Evolutionary conservation across 176 grass and related monocot genomes (phyloP), one percentile per base, ranked within the genome.

Genomic region (Phyllostachys edulis): DNA sequence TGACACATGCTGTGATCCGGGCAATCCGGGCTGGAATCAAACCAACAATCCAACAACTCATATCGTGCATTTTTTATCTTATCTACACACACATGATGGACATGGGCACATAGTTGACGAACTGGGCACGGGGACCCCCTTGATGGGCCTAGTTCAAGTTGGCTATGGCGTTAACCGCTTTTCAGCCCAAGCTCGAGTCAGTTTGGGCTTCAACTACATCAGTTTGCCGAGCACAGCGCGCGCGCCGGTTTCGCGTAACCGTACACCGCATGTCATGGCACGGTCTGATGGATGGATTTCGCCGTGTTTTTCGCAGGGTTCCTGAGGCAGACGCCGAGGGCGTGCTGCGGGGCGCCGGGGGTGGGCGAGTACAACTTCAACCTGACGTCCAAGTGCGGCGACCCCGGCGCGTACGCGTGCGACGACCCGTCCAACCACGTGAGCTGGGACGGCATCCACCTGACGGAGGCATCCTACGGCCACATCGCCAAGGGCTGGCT

Each of bases 401-500:
- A 90, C 8, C 87, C 90, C 0, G 92, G 92, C 0, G 82, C 92
- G 4, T 79, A 63, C 76, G 47, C 90, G 0, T 94, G 92, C 86
- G 27, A 32, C 0, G 84, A 94, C 63, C 92, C 92, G 0, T 90
- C 85, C 21, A 92, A 87, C 80, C 90, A 94, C 76, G 84, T 78
- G 92, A 94, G 86, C 80, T 94, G 92, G 91, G 91, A 92, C 78
- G 91, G 91, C 47, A 73, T 92, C 72, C 91, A 92, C 46, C 85
- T 92, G 63, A 92, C 91, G 5, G 88, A 92, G 69, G 91, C 87
- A 0, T 56, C 91, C 49, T 90, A 90, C 13, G 91, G 90, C 61
- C 87, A 94, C 84, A 94, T 94, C 83, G 90, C 92, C 84, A 83
- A 71, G 84, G 92, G 92, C 3, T 94, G 92, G 92, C 80, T 94